Evolutionary conservation across 768 basidiomycete species (phyloP), one percentile per base, ranked within the genome.

Genomic region (Mycena indigotica): DNA sequence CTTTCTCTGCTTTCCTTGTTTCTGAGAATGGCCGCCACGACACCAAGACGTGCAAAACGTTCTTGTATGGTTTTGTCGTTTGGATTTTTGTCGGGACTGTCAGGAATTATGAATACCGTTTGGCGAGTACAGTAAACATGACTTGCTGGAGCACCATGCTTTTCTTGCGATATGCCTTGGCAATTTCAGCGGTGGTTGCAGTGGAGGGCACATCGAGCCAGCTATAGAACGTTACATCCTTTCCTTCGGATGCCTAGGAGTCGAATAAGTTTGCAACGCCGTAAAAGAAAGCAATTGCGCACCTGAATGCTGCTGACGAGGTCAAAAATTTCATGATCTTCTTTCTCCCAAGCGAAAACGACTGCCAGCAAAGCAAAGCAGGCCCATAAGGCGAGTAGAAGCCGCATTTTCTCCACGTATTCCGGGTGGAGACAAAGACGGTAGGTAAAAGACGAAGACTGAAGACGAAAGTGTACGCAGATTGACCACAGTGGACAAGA

Each of bases 291-390:
- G 25, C n/a, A n/a, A 6, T 25, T 5, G 13, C 46, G 46, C 23
- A 28, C 46, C 46, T 95, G 88, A 21, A 98, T 70, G 19, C 82
- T 90, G 61, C 84, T 82, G 57, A 96, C 94, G 15, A 97, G 81
- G 74, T 97, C 95, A 68, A 98, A 98, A 32, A 98, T 95, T 72
- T 98, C 95, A 77, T 97, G 84, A 75, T 98, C 95, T 74, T 95
- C 90, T 74, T 88, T 89, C 50, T 87, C 85, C 89, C 46, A 48
- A 28, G 46, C 46, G 13, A 48, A 48, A 28, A 48, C 46, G 46
- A 48, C 46, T 8, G 46, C 46, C 6, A 48, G 24, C 25, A 48
- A 48, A 6, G 23, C 46, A 26, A 48, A 66, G 52, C 84, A 68
- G 12, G 75, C 67, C 53, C 84, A 68, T 49, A 84, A 65, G 54